Base-by-base conservation (phyloP, 176 grass and related monocot species). In the Rhynchospora tenuis region DNA sequence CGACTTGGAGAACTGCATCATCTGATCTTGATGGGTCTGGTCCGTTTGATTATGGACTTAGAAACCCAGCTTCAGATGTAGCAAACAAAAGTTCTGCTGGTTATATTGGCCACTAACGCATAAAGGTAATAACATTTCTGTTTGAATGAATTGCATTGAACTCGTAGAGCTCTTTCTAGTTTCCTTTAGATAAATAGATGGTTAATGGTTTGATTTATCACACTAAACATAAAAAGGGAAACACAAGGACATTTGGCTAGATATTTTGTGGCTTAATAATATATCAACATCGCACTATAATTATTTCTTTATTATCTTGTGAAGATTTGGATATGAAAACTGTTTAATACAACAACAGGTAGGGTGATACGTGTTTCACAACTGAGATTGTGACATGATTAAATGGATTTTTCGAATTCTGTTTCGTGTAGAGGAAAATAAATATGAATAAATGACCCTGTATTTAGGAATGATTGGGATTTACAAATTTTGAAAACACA, bases 41-140 rank as follows among this genome's bases (percentile, higher is more conserved):
- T 55, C 89, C 89, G 85, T 97, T 97, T 88, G 94, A 86, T 85
- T 91, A 97, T 85, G 89, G 64, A 31, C 87, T 93, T 81, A 83
- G 85, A 17, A 97, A 89, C 87, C 84, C 86, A 82, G 61, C 83
- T 80, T 73, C 87, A 83, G 90, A 93, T 80, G 83, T 91, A 90
- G 75, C 78, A 89, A 83, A 76, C 85, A 91, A 86, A 84, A 87
- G 33, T 73, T 86, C 87, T 89, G 63, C 80, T 64, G 87, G 85
- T 86, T 89, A 91, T 89, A 89, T 91, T 81, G 93, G 85, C 69
- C 87, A 83, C 85, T 93, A 89, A 91, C 78, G 85, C 52, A 87
- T 93, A 88, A 86, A 93, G 94, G 94, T 97, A 82, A 91, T 86
- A 72, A 63, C 28, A 66, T 55, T 77, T 31, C 50, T 56, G 19